Base-by-base conservation (phyloP, 345 rosid species). In the Anastatica hierochuntica region DNA sequence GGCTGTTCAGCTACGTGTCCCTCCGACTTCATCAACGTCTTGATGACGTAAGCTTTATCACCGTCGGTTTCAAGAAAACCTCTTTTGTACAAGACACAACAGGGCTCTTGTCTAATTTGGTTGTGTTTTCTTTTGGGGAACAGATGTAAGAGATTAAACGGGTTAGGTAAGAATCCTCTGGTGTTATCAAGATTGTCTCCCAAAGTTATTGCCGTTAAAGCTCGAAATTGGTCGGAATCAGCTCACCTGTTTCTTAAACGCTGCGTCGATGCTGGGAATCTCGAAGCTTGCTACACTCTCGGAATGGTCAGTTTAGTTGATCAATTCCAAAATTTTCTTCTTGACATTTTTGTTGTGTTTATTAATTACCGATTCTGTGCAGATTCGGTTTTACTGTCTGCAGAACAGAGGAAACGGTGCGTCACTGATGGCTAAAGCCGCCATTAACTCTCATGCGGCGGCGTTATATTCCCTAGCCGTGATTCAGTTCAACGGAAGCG, bases 401-500 rank as follows among this genome's bases (percentile, higher is more conserved):
- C 80, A 78, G 49, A 84, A 74, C 58, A 73, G 90, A 48, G 88
- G 82, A 9, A 84, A 85, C 56, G 98, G 98, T 9, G 94, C 94
- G 39, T 84, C 96, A 4, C 64, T 92, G 0, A 88, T 92, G 94
- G 98, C 98, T 5, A 88, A 78, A 72, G 96, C 98, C 8, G 98
- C 96, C 73, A 81, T 83, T 66, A 72, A 68, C 14, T 81, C 90
- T 6, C 86, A 92, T 79, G 95, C 95, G 53, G 83, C 77, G 44
- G 81, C 96, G 0, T 75, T 92, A 0, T 88, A 92, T 57, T 92
- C 98, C 0, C 70, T 92, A 3, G 88, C 98, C 1, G 90, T 92
- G 50, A 79, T 92, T 23, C 96, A 84, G 72, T 92, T 92, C 72
- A 92, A 92, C 62, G 98, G 98, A 56, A 92, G 96, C 76, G 98